A percentile compares a stretch with the other conserved stretches of the same genome.
Evolutionary conservation across 2,329 filamentous ascomycete genomes (phyloP).

Genomic region (Myriangium duriaei): DNA sequence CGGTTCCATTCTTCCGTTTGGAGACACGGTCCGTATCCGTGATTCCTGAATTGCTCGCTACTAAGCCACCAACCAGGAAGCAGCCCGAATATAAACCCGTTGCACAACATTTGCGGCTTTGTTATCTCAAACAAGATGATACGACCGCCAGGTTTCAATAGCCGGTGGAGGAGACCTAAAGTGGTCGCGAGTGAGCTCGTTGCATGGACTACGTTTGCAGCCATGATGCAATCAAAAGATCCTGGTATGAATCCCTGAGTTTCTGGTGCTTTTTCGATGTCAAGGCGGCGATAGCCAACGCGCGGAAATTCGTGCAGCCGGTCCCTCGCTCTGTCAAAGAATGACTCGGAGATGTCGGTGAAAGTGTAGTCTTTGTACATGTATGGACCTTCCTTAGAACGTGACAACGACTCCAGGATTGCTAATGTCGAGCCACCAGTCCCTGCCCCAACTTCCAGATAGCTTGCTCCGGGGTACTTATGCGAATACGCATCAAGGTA

Average conservation of each 20-base stretch:
- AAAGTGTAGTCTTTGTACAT: not conserved
- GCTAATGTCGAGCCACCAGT: slow-evolving; percentile 2
- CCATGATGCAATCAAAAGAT: slow-evolving; percentile 5
- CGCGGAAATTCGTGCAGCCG: not conserved
- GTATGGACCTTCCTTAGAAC: too few species aligned
- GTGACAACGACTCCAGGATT: not conserved
- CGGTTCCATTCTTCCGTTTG: not conserved
- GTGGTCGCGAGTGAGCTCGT: slow-evolving; percentile 4
- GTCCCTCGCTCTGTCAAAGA: not conserved
- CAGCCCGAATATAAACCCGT: too few species aligned
- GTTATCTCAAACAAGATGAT: slow-evolving; percentile 3
- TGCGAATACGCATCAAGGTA: too few species aligned
- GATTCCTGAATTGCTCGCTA: not conserved
- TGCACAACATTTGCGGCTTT: too few species aligned
- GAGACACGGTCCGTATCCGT: not conserved
- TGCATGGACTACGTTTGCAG: slow-evolving; percentile 2
- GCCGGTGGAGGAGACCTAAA: not conserved
- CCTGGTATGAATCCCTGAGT: slow-evolving; percentile 2
- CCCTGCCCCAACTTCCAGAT: slow-evolving; percentile 8
- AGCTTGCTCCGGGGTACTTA: not conserved
- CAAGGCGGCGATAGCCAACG: slow-evolving; percentile 2
- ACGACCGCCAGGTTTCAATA: slow-evolving; percentile 6
- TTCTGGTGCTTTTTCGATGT: slow-evolving; percentile 3
- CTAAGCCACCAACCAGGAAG: slow-evolving; percentile 6
- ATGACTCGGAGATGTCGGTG: slow-evolving; percentile 7